These are phyloP conservation scores for Kluyveromyces dobzhanskii DNA, from an alignment of 805 yeast genomes.

Conservation along the genomic window DNA sequence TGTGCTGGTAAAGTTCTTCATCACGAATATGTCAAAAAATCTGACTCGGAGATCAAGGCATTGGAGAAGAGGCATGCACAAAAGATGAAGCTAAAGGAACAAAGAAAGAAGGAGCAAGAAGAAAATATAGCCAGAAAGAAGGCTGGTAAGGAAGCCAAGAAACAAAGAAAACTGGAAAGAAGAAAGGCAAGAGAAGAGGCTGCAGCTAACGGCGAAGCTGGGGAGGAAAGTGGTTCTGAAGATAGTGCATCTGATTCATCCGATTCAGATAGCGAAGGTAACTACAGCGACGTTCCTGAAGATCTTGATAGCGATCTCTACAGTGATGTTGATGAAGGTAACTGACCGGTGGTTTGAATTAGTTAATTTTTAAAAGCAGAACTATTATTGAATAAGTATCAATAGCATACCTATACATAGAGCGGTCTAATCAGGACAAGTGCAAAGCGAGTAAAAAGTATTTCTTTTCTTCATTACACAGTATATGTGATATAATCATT, in stretches of 20 bases:
- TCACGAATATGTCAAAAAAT: constrained; percentile 63
- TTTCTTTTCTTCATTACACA: too few relatives aligned
- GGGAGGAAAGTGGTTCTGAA: constrained; percentile 21
- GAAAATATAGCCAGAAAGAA: constrained; percentile 70
- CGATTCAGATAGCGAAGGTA: constrained; percentile 23
- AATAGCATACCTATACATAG: too few relatives aligned
- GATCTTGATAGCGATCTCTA: constrained; percentile 40
- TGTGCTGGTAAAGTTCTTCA: constrained; percentile 84
- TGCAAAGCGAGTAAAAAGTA: too few relatives aligned
- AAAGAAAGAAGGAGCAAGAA: constrained; percentile 70
- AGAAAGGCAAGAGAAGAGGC: constrained; percentile 30
- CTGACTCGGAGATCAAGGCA: constrained; percentile 47
- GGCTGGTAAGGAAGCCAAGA: constrained; percentile 64
- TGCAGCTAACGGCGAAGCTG: constrained; percentile 12
- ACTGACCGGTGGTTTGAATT: too few relatives aligned
- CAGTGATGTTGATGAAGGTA: constrained; percentile 33
- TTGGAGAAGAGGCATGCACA: constrained; percentile 62
- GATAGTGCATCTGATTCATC: constrained; percentile 11
- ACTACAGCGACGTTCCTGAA: constrained; percentile 35
- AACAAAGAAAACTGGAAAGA: constrained; percentile 56
- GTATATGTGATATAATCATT: too few relatives aligned
- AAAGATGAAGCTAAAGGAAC: constrained; percentile 52
- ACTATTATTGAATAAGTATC: too few relatives aligned
- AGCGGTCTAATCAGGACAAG: too few relatives aligned
- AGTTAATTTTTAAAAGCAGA: too few relatives aligned